These are phyloP conservation scores for Artemisia annua DNA, from an alignment of 129 eudicot genomes.

Conservation along the genomic window DNA sequence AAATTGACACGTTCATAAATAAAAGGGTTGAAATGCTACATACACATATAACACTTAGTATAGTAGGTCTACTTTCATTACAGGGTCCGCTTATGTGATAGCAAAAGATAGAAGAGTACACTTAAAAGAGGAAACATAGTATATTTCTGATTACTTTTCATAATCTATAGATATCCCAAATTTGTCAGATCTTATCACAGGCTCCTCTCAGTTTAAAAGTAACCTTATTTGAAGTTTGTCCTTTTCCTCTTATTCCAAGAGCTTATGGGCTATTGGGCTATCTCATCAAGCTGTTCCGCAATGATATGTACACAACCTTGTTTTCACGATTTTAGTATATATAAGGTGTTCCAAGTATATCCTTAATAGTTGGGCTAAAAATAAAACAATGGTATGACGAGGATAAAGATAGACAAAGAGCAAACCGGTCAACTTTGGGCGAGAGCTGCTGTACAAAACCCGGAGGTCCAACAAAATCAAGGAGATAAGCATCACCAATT, in stretches of 20 bases:
- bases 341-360: no score
- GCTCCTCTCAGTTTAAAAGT: no score
- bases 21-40: neutral
- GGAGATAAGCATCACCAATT: constrained; percentile 66
- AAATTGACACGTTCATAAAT: neutral
- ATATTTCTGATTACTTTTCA: no score
- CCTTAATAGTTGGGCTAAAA: neutral
- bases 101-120: no score
- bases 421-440: constrained; percentile 56
- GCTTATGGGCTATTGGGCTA: neutral
- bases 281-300: neutral
- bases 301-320: neutral
- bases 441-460: constrained; percentile 70
- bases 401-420: neutral
- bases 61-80: no score
- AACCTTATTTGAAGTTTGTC: no score
- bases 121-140: no score
- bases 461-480: constrained; percentile 90
- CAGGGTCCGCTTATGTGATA: no score
- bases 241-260: no score
- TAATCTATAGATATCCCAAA: no score
- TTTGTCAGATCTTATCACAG: no score
- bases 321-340: neutral
- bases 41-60: neutral
- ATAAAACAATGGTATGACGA: neutral